Conservation (phyloP, 371 early-diverging fungal species). For the Blastocladiella emersonii region DNA sequence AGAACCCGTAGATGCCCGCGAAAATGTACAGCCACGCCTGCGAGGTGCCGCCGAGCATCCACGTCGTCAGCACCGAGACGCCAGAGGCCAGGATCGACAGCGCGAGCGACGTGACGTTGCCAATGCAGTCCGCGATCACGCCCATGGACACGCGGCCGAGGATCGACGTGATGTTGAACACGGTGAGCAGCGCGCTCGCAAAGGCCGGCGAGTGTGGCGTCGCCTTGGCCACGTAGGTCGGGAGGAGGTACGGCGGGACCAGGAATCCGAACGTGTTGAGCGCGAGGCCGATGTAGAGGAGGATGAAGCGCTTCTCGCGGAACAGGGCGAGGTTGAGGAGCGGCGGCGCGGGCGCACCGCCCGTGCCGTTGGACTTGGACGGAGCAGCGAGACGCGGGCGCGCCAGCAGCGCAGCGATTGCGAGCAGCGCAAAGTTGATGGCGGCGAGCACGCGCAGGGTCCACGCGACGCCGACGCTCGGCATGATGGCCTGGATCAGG, state of each 20-base stretch:
- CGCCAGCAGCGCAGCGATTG: slow-evolving; percentile 19
- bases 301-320: slow-evolving; percentile 8
- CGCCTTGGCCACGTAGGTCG: slow-evolving; percentile 23
- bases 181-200: slow-evolving; percentile 26
- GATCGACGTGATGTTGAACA: slow-evolving; percentile 31
- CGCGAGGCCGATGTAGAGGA: slow-evolving; percentile 14
- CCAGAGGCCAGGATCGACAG: slow-evolving; percentile 13
- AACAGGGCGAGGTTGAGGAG: slow-evolving; percentile 23
- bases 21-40: slow-evolving; percentile 24
- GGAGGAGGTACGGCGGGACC: slow-evolving; percentile 15
- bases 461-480: slow-evolving; percentile 20
- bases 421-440: slow-evolving; percentile 15
- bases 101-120: slow-evolving; percentile 29
- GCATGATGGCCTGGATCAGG: slow-evolving; percentile 35
- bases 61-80: slow-evolving; percentile 37
- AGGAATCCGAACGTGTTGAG: slow-evolving; percentile 20
- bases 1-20: slow-evolving; percentile 33
- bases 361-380: slow-evolving; percentile 19
- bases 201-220: slow-evolving; percentile 18
- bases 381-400: slow-evolving; percentile 14
- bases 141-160: slow-evolving; percentile 29
- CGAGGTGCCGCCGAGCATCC: slow-evolving; percentile 24
- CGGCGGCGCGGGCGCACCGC: slow-evolving; percentile 19
- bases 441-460: slow-evolving; percentile 28
- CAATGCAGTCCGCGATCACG: slow-evolving; percentile 24